Evolutionary conservation across 23 red algal genomes (phyloP), one percentile per base, ranked within the genome.

Genomic region (Gracilariopsis chorda): DNA sequence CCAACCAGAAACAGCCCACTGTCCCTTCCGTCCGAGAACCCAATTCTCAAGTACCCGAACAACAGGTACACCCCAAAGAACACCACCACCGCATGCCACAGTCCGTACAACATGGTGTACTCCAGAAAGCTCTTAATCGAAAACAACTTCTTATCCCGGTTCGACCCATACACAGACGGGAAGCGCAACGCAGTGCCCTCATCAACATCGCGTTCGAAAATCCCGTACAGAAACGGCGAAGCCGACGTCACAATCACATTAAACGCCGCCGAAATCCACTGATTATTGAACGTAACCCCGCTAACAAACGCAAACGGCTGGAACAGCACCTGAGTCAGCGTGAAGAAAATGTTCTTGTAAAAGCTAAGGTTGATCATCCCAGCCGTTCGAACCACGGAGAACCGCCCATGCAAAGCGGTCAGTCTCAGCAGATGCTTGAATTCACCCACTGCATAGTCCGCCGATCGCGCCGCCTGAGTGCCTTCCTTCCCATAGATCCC

Each of bases 291-390:
- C 20, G 95, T 92, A 0, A 78, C 59, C 25, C 95, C 95, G 32
- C 77, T 83, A 19, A 49, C 92, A 43, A 92, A 89, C 36, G 64
- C 86, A 64, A 87, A 98, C 13, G 82, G 62, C 74, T 94, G 91
- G 83, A 92, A 98, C 24, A 94, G 84, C 32, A 94, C 74, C 51
- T 93, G 90, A 24, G 84, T 88, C 58, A 94, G 48, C 20, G 91
- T 92, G 79, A 98, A 94, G 51, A 93, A 86, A 61, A 93, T 91
- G 39, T 98, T 98, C 78, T 98, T 98, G 87, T 98, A 98, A 72
- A 98, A 93, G 17, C 82, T 90, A n/a, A 94, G 69, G 78, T 90
- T 90, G 53, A 98, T 98, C 89, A 94, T 82, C 24, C 92, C 92
- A 17, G 90, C 84, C 14, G 90, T 91, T 62, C 95, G 84, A 16